These are phyloP conservation scores for Talaromyces wortmannii DNA, from an alignment of 495 filamentous ascomycete species.

Conservation along the genomic window DNA sequence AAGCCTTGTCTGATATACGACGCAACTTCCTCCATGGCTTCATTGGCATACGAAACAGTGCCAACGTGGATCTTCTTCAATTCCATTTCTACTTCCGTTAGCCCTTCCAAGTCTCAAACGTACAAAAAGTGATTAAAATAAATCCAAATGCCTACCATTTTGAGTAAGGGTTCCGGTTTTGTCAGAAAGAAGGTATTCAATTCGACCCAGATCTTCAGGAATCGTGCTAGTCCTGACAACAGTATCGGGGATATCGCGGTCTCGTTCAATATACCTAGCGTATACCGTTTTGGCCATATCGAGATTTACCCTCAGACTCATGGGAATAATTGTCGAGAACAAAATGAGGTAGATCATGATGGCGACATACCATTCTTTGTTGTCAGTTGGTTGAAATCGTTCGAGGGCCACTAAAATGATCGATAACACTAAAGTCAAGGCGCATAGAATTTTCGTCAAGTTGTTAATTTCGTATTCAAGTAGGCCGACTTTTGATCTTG, in stretches of 20 bases:
- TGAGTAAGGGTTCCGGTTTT: conserved; percentile 97
- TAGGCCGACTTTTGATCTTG: conserved; percentile 86
- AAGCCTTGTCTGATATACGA: conserved; percentile 82
- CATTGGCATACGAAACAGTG: conserved; percentile 94
- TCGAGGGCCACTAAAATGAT: conserved; percentile 85
- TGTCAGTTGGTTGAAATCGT: conserved; percentile 61
- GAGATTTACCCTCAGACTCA: conserved; percentile 91
- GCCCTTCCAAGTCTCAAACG: neutral
- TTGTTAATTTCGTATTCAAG: conserved; percentile 96
- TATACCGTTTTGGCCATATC: conserved; percentile 97
- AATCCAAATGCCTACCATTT: conserved; percentile 49
- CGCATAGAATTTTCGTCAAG: conserved; percentile 93
- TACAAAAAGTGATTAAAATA: neutral
- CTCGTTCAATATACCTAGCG: conserved; percentile 88
- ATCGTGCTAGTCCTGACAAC: conserved; percentile 97
- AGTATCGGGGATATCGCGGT: conserved; percentile 81
- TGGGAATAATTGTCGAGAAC: conserved; percentile 98
- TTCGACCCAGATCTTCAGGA: conserved; percentile 89
- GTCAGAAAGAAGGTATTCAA: conserved; percentile 94
- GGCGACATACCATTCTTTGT: conserved; percentile 79
- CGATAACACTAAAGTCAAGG: conserved; percentile 77
- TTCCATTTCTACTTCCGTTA: conserved; percentile 68
- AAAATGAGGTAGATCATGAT: conserved; percentile 94
- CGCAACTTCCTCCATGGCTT: conserved; percentile 95
- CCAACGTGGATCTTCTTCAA: conserved; percentile 98